Evolutionary conservation across 2,329 filamentous ascomycete genomes (phyloP), one percentile per base, ranked within the genome.

Genomic region (Westerdykella aurantiaca): DNA sequence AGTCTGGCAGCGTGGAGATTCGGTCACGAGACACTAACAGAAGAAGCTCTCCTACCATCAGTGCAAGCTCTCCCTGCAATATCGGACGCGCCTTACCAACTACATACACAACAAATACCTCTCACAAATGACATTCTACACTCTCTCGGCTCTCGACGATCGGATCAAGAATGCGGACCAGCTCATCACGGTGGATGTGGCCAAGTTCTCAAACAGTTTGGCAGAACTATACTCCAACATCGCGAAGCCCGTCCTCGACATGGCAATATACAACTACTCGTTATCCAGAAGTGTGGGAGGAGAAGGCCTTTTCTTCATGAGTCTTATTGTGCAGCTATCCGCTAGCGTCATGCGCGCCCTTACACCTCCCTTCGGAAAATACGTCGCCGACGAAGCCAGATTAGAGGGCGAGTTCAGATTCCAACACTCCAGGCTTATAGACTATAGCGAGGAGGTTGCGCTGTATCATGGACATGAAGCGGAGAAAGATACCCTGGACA

Each of bases 81-180:
- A 98, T 68, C 84, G 93, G 49, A 91, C 90, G 33, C 82, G 93
- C 37, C 77, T 98, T 29, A 98, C 93, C n/a, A 86, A 93, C 60
- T 77, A 90, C 64, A 93, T 98, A 40, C 93, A 98, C 71, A 86
- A 94, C 66, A 88, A 90, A 65, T 98, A 98, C 67, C 79, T 98
- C 12, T 90, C 87, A n/a, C 86, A 95, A 47, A 86, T 98, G 80
- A 97, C 91, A 1, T 98, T 97, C 67, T 98, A 98, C 67, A 90
- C 89, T 3, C 85, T 98, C 41, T 94, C 90, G 1, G 89, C 93
- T 0, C 77, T 98, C 31, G 93, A 98, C 60, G 93, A 98, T 65
- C 82, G 93, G 63, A 95, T 98, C 77, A 95, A 96, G 75, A 98
- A 98, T 62, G 88, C 93, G 3, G 93, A 98, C 63, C 93, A 98